Base-by-base conservation (phyloP, 2,329 filamentous ascomycete genomes). In the Colletotrichum sp. region DNA sequence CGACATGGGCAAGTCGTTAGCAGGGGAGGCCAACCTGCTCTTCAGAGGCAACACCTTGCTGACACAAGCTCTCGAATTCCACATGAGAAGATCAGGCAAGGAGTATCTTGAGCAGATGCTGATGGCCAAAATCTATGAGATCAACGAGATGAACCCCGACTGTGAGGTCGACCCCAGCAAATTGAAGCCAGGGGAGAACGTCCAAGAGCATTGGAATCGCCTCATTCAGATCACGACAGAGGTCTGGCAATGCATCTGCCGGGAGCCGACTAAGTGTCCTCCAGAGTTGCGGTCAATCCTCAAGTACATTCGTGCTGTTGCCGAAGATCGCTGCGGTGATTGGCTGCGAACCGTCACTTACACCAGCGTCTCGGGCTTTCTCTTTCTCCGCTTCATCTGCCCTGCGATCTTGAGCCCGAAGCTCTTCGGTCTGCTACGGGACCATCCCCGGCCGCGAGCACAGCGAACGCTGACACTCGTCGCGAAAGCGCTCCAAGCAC, bases 401-500 rank as follows among this genome's bases (percentile, higher is more conserved):
- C 96, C 96, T 5, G 96, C 96, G n/a, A 96, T 99, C 75, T 88
- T 99, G 8, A 98, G 98, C 78, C 96, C 96, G 1, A 98, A 98
- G 85, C 89, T 99, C 16, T 98, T 98, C 82, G 96, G 96, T 27
- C 88, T 99, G 25, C 86, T 98, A 27, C 86, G 87, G 83, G 96
- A 98, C 80, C 95, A 98, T 79, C 96, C 96, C 29, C 94, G 94
- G 66, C 92, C 93, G 30, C 93, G 93, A 69, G 95, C 96, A 13
- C 95, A 98, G 82, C 92, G 96, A 57, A 98, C 96, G 0, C 89
- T 98, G 69, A 98, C 96, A 0, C 90, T 99, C 66, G 96, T 99
- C 76, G 95, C 96, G 29, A 99, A 99, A 85, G 95, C 95, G 2
- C 88, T 99, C 11, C 96, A 98, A 85, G 96, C 95, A 19, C 89